Evolutionary conservation across 352 stramenopile genomes (phyloP).

Genomic region (Plasmopara halstedii): DNA sequence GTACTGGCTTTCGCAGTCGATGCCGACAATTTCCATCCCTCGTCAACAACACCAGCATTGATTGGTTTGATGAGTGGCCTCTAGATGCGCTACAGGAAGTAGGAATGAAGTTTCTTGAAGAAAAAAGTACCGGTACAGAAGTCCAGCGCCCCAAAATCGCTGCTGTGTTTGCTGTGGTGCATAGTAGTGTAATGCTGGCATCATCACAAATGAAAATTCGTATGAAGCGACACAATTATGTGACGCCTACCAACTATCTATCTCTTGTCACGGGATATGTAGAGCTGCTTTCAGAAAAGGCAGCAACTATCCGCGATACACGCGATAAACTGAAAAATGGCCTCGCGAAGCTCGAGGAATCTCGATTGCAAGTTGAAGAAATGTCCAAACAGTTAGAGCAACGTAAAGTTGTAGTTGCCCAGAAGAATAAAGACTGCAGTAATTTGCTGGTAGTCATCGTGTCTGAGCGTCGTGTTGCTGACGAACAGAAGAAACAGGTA

Average conservation of each 20-base stretch:
- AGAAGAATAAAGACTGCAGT: conserved; percentile 93
- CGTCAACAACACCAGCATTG: conserved; percentile 92
- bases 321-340: conserved; percentile 80
- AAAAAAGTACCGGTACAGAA: conserved; percentile 74
- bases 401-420: conserved; percentile 85
- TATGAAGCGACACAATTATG: conserved; percentile 92
- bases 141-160: conserved; percentile 77
- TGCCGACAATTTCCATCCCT: conserved; percentile 89
- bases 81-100: conserved; percentile 89
- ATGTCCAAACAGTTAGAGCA: conserved; percentile 84
- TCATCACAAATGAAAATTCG: conserved; percentile 78
- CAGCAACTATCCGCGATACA: conserved; percentile 58
- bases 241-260: conserved; percentile 91
- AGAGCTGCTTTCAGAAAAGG: conserved; percentile 71
- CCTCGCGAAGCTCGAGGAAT: conserved; percentile 78
- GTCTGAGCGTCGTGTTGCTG: conserved; percentile 87
- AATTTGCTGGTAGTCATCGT: conserved; percentile 94
- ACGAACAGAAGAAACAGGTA: conserved; percentile 92
- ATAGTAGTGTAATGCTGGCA: conserved; percentile 79
- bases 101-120: conserved; percentile 88
- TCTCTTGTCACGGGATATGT: conserved; percentile 90
- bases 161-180: conserved; percentile 83
- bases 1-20: conserved; percentile 76
- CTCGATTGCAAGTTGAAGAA: conserved; percentile 70
- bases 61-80: conserved; percentile 92